A percentile compares a stretch with the other conserved stretches of the same genome.
Evolutionary conservation across 257 asterid genomes (phyloP).

Genomic region (Solanum paucissectum): DNA sequence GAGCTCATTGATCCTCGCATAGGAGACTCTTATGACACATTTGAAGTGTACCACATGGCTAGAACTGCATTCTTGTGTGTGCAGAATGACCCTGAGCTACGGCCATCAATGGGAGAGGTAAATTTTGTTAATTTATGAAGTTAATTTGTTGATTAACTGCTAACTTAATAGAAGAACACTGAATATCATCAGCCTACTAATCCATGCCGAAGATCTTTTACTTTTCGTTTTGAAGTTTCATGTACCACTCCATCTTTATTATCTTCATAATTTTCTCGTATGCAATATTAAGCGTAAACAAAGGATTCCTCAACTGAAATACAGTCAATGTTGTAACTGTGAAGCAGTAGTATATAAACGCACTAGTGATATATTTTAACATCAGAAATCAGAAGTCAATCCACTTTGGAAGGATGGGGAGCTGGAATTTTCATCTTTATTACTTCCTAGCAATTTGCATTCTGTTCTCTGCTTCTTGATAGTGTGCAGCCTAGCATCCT

Average conservation of each 20-base stretch:
- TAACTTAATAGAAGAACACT: background rate
- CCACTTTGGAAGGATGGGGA: background rate
- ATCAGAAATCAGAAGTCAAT: background rate
- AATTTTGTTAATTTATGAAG: background rate
- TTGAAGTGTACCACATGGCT: conserved; percentile 67
- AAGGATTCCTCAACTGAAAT: background rate
- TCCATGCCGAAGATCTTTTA: background rate
- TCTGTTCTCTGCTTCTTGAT: too few species aligned
- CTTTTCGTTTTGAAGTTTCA: background rate
- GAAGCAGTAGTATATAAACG: background rate
- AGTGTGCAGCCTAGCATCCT: too few species aligned
- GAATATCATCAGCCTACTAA: background rate
- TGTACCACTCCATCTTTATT: background rate
- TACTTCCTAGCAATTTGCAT: too few species aligned
- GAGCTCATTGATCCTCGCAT: conserved; percentile 62
- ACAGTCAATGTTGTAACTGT: background rate
- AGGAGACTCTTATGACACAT: conserved; percentile 49
- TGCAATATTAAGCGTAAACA: background rate
- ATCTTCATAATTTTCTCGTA: background rate
- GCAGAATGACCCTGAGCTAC: conserved; percentile 55
- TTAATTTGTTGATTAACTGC: background rate
- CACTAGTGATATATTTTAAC: background rate
- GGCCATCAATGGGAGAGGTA: conserved; percentile 85
- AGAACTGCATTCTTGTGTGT: conserved; percentile 56
- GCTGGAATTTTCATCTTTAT: too few species aligned